Percentiles rank a stretch among this genome's conserved stretches.
These are phyloP conservation scores for Parastagonospora avenae DNA, from an alignment of 2,329 filamentous ascomycete species.

Conservation along the genomic window DNA sequence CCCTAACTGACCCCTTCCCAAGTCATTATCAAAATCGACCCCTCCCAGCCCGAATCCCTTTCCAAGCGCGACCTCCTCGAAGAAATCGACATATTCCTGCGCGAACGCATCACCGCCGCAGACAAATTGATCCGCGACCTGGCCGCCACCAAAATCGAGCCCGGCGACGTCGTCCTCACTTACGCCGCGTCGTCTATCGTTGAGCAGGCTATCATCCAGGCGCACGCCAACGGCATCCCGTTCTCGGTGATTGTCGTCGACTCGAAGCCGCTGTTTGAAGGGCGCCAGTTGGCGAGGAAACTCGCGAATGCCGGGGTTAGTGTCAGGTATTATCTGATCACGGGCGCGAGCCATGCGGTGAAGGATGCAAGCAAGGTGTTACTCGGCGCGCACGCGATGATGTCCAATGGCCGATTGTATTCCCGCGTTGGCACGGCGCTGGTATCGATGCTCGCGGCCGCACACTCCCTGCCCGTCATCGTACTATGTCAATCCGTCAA, in stretches of 20 bases:
- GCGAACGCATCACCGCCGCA: slow-evolving; percentile 85
- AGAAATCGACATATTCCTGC: slow-evolving; percentile 86
- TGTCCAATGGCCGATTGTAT: slow-evolving; percentile 90
- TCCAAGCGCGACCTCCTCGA: slow-evolving; percentile 80
- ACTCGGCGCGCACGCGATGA: slow-evolving; percentile 87
- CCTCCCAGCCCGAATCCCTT: slow-evolving; percentile 78
- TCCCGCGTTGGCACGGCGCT: slow-evolving; percentile 86
- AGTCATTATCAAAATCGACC: slow-evolving; percentile 87
- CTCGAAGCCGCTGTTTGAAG: slow-evolving; percentile 72
- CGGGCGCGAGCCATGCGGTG: slow-evolving; percentile 76
- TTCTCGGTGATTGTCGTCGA: slow-evolving; percentile 90
- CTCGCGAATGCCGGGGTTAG: slow-evolving; percentile 73
- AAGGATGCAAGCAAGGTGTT: slow-evolving; percentile 75
- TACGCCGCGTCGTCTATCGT: slow-evolving; percentile 88
- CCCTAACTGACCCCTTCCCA: slow-evolving; percentile 1
- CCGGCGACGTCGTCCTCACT: slow-evolving; percentile 83
- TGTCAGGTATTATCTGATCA: slow-evolving; percentile 81
- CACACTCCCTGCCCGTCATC: slow-evolving; percentile 77
- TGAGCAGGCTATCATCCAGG: slow-evolving; percentile 77
- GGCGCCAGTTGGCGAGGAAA: slow-evolving; percentile 71
- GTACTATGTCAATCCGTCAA: slow-evolving; percentile 95
- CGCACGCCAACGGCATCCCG: slow-evolving; percentile 69
- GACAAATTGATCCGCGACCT: slow-evolving; percentile 82
- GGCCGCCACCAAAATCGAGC: slow-evolving; percentile 74
- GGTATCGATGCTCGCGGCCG: slow-evolving; percentile 80